Conservation (phyloP, 805 yeast genomes). For the Yamadazyma paraphyllophila region DNA sequence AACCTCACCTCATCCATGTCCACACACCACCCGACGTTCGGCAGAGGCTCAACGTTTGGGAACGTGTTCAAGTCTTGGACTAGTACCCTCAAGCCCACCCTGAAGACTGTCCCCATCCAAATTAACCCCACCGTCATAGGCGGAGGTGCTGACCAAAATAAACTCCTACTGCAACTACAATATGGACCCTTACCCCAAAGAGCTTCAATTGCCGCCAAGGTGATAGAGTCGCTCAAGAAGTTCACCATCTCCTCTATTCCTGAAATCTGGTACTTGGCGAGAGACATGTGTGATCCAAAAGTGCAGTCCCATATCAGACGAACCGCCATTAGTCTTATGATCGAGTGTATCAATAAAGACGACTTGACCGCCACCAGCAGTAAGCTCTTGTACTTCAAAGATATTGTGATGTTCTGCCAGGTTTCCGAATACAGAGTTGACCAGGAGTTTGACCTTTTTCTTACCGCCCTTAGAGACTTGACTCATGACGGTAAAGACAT, state of each 20-base stretch:
- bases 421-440: constrained; percentile 35
- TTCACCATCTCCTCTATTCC: constrained; percentile 59
- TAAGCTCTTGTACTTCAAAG: constrained; percentile 56
- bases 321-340: constrained; percentile 52
- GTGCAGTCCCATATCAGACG: constrained; percentile 28
- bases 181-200: constrained; percentile 36
- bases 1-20: constrained; percentile 9
- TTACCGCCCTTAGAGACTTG: constrained; percentile 44
- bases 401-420: constrained; percentile 46
- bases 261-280: constrained; percentile 73
- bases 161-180: constrained; percentile 37
- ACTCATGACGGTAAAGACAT: constrained; percentile 55
- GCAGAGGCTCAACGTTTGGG: constrained; percentile 34
- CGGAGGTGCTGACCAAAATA: constrained; percentile 40
- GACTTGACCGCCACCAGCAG: constrained; percentile 49
- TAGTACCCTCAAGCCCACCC: constrained; percentile 31
- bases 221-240: constrained; percentile 50
- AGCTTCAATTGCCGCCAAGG: constrained; percentile 49
- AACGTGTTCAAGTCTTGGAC: constrained; percentile 40
- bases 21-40: constrained; percentile 30
- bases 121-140: constrained; percentile 46
- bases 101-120: constrained; percentile 28
- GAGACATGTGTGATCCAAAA: constrained; percentile 49
- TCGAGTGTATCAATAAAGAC: constrained; percentile 54
- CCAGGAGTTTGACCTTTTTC: constrained; percentile 50